phyloP scores from a whole-genome alignment of 2,329 filamentous ascomycete genomes.

The Metarhizium rileyi region DNA sequence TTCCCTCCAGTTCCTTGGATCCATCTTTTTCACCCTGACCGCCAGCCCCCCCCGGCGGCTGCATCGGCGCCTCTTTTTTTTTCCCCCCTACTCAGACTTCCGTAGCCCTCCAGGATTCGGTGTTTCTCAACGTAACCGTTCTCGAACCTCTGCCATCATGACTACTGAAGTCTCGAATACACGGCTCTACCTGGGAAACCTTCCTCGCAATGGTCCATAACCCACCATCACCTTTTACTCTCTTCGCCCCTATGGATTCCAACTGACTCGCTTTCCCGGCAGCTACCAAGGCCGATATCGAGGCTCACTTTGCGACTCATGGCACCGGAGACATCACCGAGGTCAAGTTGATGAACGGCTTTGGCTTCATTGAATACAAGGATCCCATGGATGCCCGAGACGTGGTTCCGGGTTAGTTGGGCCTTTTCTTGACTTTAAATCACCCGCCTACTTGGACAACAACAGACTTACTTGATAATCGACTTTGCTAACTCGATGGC shows the following conservation, averaged over 20 bases:
- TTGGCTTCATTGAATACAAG: conserved; percentile 99
- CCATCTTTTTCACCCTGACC: background rate
- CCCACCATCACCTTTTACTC: conserved; percentile 14
- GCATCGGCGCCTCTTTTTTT: too few species aligned
- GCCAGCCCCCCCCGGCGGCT: background rate
- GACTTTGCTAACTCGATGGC: conserved; percentile 7
- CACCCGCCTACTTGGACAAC: background rate
- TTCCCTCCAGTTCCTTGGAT: conserved; percentile 1
- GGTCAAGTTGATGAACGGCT: conserved; percentile 99
- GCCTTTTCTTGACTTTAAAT: background rate
- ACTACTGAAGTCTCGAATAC: conserved; percentile 91
- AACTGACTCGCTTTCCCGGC: conserved; percentile 37
- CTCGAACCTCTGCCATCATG: conserved; percentile 24
- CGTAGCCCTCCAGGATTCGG: conserved; percentile 3
- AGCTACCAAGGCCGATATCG: conserved; percentile 96
- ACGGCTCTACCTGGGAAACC: conserved; percentile 93
- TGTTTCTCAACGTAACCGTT: conserved; percentile 4
- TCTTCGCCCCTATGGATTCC: conserved; percentile 17
- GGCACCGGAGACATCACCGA: conserved; percentile 96
- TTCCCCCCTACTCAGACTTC: background rate
- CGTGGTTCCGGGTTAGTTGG: conserved; percentile 81
- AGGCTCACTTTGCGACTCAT: conserved; percentile 90
- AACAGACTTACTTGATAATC: background rate
- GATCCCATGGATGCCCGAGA: conserved; percentile 97
- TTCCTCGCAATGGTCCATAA: conserved; percentile 79